phyloP scores from a whole-genome alignment of 1,284 basidiomycete species.

The Rhodofomes roseus region DNA sequence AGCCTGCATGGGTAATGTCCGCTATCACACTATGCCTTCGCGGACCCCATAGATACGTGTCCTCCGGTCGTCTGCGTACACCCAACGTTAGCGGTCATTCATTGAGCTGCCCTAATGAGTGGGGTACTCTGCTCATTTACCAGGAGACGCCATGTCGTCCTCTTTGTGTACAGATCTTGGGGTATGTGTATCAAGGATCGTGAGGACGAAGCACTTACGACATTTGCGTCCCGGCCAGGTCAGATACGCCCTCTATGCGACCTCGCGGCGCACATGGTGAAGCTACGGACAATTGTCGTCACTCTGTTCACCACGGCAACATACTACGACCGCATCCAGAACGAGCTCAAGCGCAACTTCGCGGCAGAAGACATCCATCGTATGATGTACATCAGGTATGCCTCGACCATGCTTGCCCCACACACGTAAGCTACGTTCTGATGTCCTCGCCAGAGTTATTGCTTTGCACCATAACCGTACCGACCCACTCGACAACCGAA shows the following conservation, averaged over 20 bases:
- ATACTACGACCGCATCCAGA: conserved; percentile 11
- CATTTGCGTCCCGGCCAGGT: conserved; percentile 10
- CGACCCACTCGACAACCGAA: background rate
- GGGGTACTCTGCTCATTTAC: background rate
- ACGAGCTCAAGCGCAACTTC: conserved; percentile 19
- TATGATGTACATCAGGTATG: conserved; percentile 11
- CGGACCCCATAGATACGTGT: background rate
- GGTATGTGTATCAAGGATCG: conserved; percentile 1
- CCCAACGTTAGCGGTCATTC: background rate
- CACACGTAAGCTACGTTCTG: background rate
- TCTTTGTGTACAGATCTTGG: conserved; percentile 11
- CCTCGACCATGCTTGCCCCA: background rate
- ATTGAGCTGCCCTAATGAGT: background rate
- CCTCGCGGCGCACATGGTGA: conserved; percentile 16
- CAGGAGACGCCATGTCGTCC: conserved; percentile 1
- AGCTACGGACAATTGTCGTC: conserved; percentile 13
- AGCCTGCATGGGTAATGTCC: background rate
- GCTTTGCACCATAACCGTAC: background rate
- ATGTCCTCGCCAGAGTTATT: background rate
- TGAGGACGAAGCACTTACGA: background rate
- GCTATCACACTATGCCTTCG: background rate
- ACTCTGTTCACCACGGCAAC: conserved; percentile 15
- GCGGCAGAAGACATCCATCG: conserved; percentile 7
- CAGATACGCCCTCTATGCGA: conserved; percentile 19
- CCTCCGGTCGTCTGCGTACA: background rate